Conservation (phyloP, 352 stramenopile genomes). For the Pythium guiyangense region DNA sequence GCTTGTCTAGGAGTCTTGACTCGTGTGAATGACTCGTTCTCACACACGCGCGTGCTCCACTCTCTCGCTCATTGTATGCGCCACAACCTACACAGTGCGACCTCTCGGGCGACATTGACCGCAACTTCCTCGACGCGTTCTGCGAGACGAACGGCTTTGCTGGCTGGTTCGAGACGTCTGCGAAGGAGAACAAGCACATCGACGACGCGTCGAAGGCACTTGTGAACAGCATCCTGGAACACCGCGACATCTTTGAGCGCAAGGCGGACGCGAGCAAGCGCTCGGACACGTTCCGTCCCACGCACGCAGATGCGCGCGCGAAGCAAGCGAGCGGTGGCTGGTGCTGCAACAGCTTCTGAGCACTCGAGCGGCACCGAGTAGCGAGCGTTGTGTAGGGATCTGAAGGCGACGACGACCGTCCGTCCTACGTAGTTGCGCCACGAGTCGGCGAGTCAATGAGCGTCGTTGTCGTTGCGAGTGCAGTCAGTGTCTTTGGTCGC, state of each 20-base stretch:
- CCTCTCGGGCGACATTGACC: constrained; percentile 71
- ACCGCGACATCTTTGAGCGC: constrained; percentile 85
- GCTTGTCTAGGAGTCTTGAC: not conserved
- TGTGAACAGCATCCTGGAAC: constrained; percentile 71
- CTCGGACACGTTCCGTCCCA: constrained; percentile 72
- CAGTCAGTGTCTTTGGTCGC: no score
- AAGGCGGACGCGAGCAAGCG: constrained; percentile 70
- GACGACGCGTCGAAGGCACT: constrained; percentile 84
- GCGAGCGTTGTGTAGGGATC: no score
- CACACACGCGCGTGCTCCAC: not conserved
- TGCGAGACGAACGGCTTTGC: constrained; percentile 89
- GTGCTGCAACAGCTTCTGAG: constrained; percentile 88
- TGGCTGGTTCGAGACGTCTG: constrained; percentile 91
- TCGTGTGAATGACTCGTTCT: not conserved
- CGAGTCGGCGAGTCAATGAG: no score
- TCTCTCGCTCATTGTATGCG: constrained; percentile 3
- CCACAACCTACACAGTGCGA: constrained; percentile 52
- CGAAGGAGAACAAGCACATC: constrained; percentile 92
- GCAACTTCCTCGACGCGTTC: constrained; percentile 80
- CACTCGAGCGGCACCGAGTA: not conserved
- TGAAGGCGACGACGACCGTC: no score
- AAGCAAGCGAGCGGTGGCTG: constrained; percentile 40
- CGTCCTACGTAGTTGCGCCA: no score
- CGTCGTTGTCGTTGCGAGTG: no score
- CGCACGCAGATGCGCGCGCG: constrained; percentile 33